phyloP scores from a whole-genome alignment of 2,329 filamentous ascomycete species.

The Dothiorella sarmentorum region DNA sequence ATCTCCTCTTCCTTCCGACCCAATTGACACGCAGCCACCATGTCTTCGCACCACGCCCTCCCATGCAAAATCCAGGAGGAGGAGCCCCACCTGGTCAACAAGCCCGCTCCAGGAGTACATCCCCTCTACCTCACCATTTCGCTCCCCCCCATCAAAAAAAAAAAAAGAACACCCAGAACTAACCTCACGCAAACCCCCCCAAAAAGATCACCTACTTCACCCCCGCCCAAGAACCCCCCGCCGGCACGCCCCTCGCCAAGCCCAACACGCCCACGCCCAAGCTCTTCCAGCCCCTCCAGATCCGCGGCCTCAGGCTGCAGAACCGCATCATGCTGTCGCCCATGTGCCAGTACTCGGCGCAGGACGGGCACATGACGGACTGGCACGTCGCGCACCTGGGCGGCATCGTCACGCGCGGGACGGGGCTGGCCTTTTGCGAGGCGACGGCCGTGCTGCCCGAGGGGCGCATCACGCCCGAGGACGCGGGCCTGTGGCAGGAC shows the following conservation, averaged over 20 bases:
- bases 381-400: conserved; percentile 83
- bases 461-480: conserved; percentile 79
- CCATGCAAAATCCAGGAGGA: conserved; percentile 29
- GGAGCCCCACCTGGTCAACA: conserved; percentile 39
- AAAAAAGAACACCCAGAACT: no score
- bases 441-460: conserved; percentile 72
- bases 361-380: conserved; percentile 70
- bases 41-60: conserved; percentile 27
- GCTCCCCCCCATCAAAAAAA: neutral
- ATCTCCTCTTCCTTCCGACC: neutral
- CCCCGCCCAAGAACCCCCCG: conserved; percentile 44
- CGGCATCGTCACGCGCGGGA: conserved; percentile 72
- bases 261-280: conserved; percentile 50
- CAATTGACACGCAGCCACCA: neutral
- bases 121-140: neutral
- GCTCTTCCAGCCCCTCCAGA: conserved; percentile 56
- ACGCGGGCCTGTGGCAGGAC: conserved; percentile 79
- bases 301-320: conserved; percentile 60
- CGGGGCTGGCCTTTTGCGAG: conserved; percentile 71
- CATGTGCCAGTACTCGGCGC: conserved; percentile 63
- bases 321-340: conserved; percentile 65
- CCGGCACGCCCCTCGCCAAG: conserved; percentile 44
- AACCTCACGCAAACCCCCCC: conserved; percentile 17
- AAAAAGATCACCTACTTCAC: conserved; percentile 46
- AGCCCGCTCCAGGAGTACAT: conserved; percentile 41